These are phyloP conservation scores for Blechomonas ayalai DNA, from an alignment of 208 protist genomes.

Conservation along the genomic window DNA sequence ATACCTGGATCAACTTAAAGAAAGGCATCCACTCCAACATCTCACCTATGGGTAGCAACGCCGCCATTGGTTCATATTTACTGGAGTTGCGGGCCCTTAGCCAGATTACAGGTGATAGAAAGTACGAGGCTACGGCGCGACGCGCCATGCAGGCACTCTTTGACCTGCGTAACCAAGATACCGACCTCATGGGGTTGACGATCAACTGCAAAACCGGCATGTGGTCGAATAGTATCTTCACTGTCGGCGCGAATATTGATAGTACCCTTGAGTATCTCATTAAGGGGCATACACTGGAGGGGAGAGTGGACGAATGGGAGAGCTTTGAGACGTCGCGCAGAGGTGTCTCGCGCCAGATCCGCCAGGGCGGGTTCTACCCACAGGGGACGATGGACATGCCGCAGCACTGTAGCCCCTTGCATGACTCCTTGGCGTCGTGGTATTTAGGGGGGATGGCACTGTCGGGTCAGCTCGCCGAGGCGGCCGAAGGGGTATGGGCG, in stretches of 20 bases:
- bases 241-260: slow-evolving; percentile 70
- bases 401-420: slow-evolving; percentile 14
- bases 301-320: slow-evolving; percentile 35
- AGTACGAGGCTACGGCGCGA: slow-evolving; percentile 25
- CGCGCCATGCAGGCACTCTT: slow-evolving; percentile 22
- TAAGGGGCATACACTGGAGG: slow-evolving; percentile 63
- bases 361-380: slow-evolving; percentile 36
- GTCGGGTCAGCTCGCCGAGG: slow-evolving; percentile 47
- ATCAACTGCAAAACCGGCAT: slow-evolving; percentile 22
- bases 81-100: slow-evolving; percentile 51
- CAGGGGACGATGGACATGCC: slow-evolving; percentile 41
- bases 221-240: slow-evolving; percentile 14
- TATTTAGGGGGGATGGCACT: slow-evolving; percentile 68
- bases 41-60: slow-evolving; percentile 31
- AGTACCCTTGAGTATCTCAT: slow-evolving; percentile 86
- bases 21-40: slow-evolving; percentile 51
- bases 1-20: slow-evolving; percentile 73
- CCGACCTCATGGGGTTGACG: slow-evolving; percentile 35
- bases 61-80: slow-evolving; percentile 49
- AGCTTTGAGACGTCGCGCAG: slow-evolving; percentile 26
- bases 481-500: slow-evolving; percentile 24
- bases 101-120: slow-evolving; percentile 25
- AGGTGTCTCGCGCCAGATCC: slow-evolving; percentile 12
- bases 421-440: slow-evolving; percentile 64
- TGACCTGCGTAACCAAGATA: slow-evolving; percentile 9